These are phyloP conservation scores for Fusarium pseudocircinatum DNA, from an alignment of 2,329 filamentous ascomycete species.

Conservation along the genomic window DNA sequence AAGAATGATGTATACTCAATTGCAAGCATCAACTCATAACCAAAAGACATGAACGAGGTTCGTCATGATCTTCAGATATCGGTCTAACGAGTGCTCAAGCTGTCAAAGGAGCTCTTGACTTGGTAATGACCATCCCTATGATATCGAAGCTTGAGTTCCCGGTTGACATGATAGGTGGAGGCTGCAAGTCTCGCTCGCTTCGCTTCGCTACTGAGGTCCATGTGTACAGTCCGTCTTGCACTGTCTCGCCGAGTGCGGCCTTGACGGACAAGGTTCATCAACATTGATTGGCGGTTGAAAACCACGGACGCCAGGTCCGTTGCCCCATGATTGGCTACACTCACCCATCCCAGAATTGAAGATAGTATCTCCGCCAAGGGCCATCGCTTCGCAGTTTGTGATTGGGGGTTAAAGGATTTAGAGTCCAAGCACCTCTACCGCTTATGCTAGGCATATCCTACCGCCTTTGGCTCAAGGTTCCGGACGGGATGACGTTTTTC, in stretches of 20 bases:
- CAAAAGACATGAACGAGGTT: neutral
- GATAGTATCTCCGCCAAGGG: neutral
- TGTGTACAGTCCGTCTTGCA: constrained; percentile 9
- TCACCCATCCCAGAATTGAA: neutral
- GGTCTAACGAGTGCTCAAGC: neutral
- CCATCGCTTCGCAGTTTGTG: neutral
- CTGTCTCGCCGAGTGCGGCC: constrained; percentile 3
- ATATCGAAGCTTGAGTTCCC: neutral
- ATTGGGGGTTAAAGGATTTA: neutral
- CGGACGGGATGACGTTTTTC: constrained; percentile 11
- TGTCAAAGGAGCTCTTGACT: neutral
- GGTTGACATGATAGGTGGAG: neutral
- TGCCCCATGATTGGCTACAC: neutral
- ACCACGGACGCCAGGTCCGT: neutral
- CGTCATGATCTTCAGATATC: neutral
- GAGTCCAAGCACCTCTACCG: neutral
- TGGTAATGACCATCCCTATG: neutral
- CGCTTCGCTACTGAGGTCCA: neutral
- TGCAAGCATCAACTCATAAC: neutral
- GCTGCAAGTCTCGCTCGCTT: neutral
- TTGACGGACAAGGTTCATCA: neutral
- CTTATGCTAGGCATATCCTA: neutral
- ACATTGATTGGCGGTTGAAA: neutral
- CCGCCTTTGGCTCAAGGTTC: neutral
- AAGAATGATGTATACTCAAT: neutral